These are phyloP conservation scores for Ophiostoma perfectum DNA, from an alignment of 2,329 filamentous ascomycete genomes.

Conservation along the genomic window DNA sequence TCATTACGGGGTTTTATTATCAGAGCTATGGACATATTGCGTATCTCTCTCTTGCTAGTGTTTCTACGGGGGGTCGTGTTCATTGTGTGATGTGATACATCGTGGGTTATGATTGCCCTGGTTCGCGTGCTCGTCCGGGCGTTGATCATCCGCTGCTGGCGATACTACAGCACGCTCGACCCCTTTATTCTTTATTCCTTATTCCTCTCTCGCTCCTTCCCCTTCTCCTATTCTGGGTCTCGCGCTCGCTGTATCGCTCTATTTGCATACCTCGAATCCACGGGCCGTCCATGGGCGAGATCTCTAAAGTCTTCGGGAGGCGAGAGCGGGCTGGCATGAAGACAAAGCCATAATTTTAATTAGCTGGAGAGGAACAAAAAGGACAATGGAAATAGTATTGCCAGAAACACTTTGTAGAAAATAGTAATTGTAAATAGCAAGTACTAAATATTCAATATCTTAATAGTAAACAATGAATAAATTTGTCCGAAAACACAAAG, in stretches of 20 bases:
- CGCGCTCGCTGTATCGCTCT: constrained; percentile 12
- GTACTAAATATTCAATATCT: too few species aligned
- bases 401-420: neutral
- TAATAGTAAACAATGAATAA: neutral
- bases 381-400: neutral
- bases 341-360: constrained; percentile 5
- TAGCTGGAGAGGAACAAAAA: neutral
- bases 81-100: neutral
- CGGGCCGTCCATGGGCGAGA: neutral
- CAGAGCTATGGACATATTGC: neutral
- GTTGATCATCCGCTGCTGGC: too few species aligned
- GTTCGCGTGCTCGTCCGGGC: too few species aligned
- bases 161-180: too few species aligned
- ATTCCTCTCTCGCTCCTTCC: neutral
- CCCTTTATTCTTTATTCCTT: too few species aligned
- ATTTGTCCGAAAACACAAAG: neutral
- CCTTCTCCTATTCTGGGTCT: constrained; percentile 8
- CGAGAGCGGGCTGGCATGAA: neutral
- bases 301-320: neutral
- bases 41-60: neutral
- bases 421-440: neutral
- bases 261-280: neutral
- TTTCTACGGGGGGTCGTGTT: neutral
- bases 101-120: too few species aligned
- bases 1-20: constrained; percentile 8